phyloP scores from a whole-genome alignment of 140 eudicot genomes.

The Ambrosia hybrid region DNA sequence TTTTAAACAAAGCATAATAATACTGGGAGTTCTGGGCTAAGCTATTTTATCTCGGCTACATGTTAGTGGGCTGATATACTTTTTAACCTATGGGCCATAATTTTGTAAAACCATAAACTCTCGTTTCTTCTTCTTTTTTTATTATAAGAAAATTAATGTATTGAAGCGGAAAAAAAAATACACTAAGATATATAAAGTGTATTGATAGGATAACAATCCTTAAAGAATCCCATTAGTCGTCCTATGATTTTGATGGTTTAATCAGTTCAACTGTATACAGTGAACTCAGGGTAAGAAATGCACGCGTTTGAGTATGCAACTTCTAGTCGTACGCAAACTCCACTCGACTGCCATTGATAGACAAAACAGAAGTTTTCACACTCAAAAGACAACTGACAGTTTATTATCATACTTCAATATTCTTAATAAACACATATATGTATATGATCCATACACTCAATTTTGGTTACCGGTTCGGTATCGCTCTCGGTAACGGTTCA shows the following conservation, averaged over 20 bases:
- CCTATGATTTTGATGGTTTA: background rate
- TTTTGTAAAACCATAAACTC: too few relatives aligned
- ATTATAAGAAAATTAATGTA: too few relatives aligned
- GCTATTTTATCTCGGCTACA: background rate
- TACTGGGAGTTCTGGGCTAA: background rate
- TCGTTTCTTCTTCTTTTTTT: too few relatives aligned
- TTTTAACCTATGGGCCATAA: background rate
- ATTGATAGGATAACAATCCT: background rate
- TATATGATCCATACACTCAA: slow-evolving; percentile 34
- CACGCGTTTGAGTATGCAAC: background rate
- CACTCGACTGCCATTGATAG: background rate
- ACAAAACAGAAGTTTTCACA: slow-evolving; percentile 4
- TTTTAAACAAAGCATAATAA: too few relatives aligned
- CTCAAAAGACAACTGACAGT: slow-evolving; percentile 22
- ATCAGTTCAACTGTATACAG: too few relatives aligned
- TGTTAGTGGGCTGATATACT: background rate
- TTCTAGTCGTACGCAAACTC: background rate
- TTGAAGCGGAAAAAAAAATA: too few relatives aligned
- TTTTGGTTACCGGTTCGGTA: background rate
- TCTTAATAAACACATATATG: slow-evolving; percentile 32
- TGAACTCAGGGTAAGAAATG: background rate
- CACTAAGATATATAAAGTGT: too few relatives aligned
- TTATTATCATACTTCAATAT: slow-evolving; percentile 46
- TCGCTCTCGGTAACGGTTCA: too few relatives aligned
- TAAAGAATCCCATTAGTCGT: background rate